phyloP scores from a whole-genome alignment of 495 filamentous ascomycete species.

The Apiosordaria backusii region DNA sequence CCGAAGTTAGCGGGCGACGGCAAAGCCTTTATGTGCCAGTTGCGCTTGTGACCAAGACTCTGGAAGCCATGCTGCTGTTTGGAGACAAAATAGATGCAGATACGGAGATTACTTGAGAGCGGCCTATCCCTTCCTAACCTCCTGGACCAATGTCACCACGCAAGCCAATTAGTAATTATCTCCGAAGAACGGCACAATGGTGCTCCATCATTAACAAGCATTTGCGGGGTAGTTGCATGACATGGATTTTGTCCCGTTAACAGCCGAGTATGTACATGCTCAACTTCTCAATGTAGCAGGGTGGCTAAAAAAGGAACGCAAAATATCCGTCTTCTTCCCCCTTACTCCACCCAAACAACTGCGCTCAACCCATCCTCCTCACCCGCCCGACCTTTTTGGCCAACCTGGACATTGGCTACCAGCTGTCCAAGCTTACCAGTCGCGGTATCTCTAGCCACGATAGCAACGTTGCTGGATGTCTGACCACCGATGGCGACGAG shows the following conservation, averaged over 20 bases:
- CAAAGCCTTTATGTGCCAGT: constrained; percentile 51
- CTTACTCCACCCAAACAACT: constrained; percentile 46
- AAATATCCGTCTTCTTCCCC: too few species aligned
- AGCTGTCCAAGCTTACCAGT: constrained; percentile 55
- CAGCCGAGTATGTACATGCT: too few species aligned
- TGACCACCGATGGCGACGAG: constrained; percentile 64
- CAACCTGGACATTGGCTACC: constrained; percentile 42
- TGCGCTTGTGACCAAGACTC: constrained; percentile 45
- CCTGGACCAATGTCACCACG: too few species aligned
- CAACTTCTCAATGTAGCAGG: too few species aligned
- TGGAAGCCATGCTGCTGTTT: constrained; percentile 6
- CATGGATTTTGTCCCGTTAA: too few species aligned
- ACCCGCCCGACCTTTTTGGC: constrained; percentile 37
- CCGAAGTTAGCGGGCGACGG: constrained; percentile 40
- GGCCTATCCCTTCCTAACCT: too few species aligned
- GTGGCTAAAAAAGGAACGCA: too few species aligned
- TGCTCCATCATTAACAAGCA: too few species aligned
- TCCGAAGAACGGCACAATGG: not conserved
- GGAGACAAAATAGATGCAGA: not conserved
- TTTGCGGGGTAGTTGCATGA: too few species aligned
- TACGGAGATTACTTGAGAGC: not conserved
- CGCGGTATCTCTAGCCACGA: constrained; percentile 52
- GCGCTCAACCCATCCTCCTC: constrained; percentile 46
- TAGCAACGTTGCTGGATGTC: constrained; percentile 57
- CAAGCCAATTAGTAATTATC: too few species aligned